Base-by-base conservation (phyloP, 177 flowering plant species). In the Telopea speciosissima region DNA sequence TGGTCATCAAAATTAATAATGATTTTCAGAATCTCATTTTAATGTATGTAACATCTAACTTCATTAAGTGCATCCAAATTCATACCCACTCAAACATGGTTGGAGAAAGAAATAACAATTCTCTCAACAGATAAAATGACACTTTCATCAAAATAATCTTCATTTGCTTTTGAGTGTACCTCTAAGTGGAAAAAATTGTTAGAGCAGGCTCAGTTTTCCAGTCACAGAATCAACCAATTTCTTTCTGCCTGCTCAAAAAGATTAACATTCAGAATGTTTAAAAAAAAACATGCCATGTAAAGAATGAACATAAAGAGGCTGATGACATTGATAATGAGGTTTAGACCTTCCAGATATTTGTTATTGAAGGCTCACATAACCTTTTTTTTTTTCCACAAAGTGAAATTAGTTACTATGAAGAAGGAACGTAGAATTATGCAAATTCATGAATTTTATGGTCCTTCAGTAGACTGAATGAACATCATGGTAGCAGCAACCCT, bases 171-270 rank as follows among this genome's bases (percentile, higher is more conserved):
- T 12, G 6, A 56, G 36, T 31, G 19, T 23, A 36, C 13, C 23
- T 58, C 49, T 36, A 9, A 10, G 69, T 56, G 22, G 36, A 59
- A n/a, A 54, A 22, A 6, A 28, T 26, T 7, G 28, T 86, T 83
- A 88, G 24, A 91, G 94, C 65, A 91, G 79, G 64, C 84, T 84
- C 69, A 79, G 79, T 70, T 84, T 89, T 54, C 94, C 92, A 0
- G 94, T 88, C 17, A 89, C 84, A n/a, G 97, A 87, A 79, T 91
- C 92, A 31, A 89, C 85, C 0, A 70, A 70, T 59, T 77, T 80
- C 77, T 85, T 89, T 66, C 81, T 81, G 49, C 94, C 97, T 89
- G 86, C 73, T 28, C 54, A 49, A 49, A 49, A 49, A 49, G 2
- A 49, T 49, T 49, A 49, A 13, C 54, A 49, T 19, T 16, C 19